Evolutionary conservation across 805 yeast genomes (phyloP).

Genomic region (Saitoella complicata): DNA sequence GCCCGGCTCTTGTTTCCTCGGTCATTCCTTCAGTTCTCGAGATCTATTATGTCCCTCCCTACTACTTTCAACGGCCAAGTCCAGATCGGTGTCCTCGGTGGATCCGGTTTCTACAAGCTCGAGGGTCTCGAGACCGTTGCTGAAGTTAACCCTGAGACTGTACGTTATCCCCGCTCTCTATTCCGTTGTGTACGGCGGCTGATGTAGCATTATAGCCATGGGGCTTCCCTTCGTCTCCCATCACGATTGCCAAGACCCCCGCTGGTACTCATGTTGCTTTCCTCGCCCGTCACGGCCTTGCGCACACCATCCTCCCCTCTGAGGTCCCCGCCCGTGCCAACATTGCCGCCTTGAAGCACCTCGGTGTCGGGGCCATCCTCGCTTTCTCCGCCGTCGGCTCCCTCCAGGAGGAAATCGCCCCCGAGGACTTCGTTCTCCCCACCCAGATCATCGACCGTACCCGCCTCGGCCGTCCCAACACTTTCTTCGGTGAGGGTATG

Average conservation of each 20-base stretch:
- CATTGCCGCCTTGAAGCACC: constrained; percentile 79
- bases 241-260: constrained; percentile 69
- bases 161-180: background rate
- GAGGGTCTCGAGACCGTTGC: constrained; percentile 77
- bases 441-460: constrained; percentile 94
- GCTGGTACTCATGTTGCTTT: constrained; percentile 79
- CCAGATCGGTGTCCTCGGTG: constrained; percentile 82
- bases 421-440: constrained; percentile 93
- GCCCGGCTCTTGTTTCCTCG: too few relatives aligned
- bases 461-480: constrained; percentile 79
- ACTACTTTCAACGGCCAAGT: constrained; percentile 35
- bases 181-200: too few relatives aligned
- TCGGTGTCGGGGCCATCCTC: constrained; percentile 75
- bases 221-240: constrained; percentile 92
- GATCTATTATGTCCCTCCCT: too few relatives aligned
- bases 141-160: constrained; percentile 55
- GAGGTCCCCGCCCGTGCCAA: constrained; percentile 90
- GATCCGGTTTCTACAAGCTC: constrained; percentile 89
- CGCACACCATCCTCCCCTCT: constrained; percentile 78
- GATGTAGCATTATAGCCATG: constrained; percentile 38
- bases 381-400: constrained; percentile 97
- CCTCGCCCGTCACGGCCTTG: constrained; percentile 82
- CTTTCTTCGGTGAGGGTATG: constrained; percentile 80
- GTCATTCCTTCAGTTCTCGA: too few relatives aligned
- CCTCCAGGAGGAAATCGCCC: constrained; percentile 70